A percentile compares a stretch with the other conserved stretches of the same genome.
These are phyloP conservation scores for Amaranthus cruentus DNA, from an alignment of 148 eudicot species.

Conservation along the genomic window DNA sequence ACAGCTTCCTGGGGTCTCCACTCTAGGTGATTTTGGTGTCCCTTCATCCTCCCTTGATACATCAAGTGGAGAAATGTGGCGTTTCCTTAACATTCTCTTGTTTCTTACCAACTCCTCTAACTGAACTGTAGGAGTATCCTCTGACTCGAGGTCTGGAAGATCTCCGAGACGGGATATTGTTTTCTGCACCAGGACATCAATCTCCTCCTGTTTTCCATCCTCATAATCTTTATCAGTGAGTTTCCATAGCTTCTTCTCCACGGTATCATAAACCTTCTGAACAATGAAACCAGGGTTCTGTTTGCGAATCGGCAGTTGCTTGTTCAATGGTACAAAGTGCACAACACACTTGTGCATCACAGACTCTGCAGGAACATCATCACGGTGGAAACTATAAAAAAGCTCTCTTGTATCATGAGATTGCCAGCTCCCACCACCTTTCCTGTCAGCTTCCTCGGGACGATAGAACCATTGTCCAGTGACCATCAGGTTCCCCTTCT, in stretches of 20 bases:
- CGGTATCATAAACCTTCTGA: slow-evolving; percentile 88
- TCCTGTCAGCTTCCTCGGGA: slow-evolving; percentile 91
- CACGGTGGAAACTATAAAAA: slow-evolving; percentile 92
- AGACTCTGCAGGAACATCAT: slow-evolving; percentile 94
- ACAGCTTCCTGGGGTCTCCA: slow-evolving; percentile 80
- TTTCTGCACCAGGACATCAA: slow-evolving; percentile 84
- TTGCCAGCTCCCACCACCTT: slow-evolving; percentile 85
- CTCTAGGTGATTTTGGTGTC: slow-evolving; percentile 35
- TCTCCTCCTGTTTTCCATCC: slow-evolving; percentile 75
- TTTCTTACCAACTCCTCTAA: slow-evolving; percentile 55
- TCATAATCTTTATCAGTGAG: slow-evolving; percentile 93
- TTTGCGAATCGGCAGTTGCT: slow-evolving; percentile 81
- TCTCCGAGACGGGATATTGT: slow-evolving; percentile 69
- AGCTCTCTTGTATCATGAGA: slow-evolving; percentile 82
- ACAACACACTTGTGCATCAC: slow-evolving; percentile 97
- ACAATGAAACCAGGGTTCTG: slow-evolving; percentile 85
- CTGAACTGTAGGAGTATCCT: slow-evolving; percentile 35
- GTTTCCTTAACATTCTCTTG: slow-evolving; percentile 50
- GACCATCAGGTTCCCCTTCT: slow-evolving; percentile 61
- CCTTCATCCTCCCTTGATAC: slow-evolving; percentile 77
- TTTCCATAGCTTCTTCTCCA: slow-evolving; percentile 64
- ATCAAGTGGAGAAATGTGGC: slow-evolving; percentile 57
- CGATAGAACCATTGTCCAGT: slow-evolving; percentile 98
- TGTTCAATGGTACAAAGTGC: slow-evolving; percentile 78
- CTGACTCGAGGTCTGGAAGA: slow-evolving; percentile 69